phyloP scores from a whole-genome alignment of 768 basidiomycete genomes.

The Sarcomyxa edulis region DNA sequence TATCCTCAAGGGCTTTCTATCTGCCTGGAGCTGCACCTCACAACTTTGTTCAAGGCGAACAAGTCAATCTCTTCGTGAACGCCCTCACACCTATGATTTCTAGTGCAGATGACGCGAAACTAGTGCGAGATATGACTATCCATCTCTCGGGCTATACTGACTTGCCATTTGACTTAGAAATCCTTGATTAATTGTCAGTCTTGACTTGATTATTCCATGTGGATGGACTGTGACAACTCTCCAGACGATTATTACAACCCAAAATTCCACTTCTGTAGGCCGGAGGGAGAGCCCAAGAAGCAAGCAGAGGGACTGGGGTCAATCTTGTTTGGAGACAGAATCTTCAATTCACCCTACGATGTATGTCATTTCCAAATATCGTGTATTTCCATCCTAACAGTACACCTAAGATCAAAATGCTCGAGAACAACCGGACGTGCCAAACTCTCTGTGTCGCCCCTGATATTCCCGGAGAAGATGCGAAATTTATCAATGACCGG shows the following conservation, averaged over 20 bases:
- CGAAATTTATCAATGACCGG: slow-evolving; percentile 86
- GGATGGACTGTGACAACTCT: slow-evolving; percentile 1
- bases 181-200: slow-evolving; percentile 81
- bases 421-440: slow-evolving; percentile 72
- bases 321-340: slow-evolving; percentile 94
- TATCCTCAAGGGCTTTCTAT: slow-evolving; percentile 66
- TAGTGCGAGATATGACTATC: slow-evolving; percentile 42
- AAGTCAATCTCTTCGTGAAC: slow-evolving; percentile 80
- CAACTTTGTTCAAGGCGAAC: slow-evolving; percentile 70
- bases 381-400: background rate
- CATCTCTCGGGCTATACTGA: background rate
- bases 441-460: slow-evolving; percentile 59
- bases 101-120: slow-evolving; percentile 61
- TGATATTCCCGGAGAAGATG: slow-evolving; percentile 62
- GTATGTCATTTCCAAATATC: slow-evolving; percentile 37
- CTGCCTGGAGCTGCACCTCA: slow-evolving; percentile 88
- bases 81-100: slow-evolving; percentile 83
- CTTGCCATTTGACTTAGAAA: slow-evolving; percentile 46
- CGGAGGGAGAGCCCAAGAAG: slow-evolving; percentile 63
- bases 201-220: background rate
- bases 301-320: slow-evolving; percentile 87
- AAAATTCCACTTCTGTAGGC: slow-evolving; percentile 81
- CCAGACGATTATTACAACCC: slow-evolving; percentile 92
- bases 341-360: slow-evolving; percentile 87
- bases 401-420: slow-evolving; percentile 68